A percentile compares a stretch with the other conserved stretches of the same genome.
phyloP scores from a whole-genome alignment of 495 filamentous ascomycete species.

The Halenospora varia region DNA sequence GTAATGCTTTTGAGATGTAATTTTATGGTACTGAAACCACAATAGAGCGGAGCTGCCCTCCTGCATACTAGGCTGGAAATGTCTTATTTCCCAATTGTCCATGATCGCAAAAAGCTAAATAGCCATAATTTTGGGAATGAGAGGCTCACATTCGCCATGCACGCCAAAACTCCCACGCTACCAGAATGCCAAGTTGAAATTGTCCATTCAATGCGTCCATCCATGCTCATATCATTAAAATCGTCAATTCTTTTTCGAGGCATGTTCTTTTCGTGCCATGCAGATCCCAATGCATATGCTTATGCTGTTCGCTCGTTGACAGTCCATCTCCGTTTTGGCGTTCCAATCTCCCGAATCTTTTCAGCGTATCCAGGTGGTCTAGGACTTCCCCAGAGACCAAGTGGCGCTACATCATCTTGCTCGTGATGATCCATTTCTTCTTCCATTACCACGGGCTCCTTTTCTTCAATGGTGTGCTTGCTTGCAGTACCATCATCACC shows the following conservation, averaged over 20 bases:
- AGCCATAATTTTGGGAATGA: too few species aligned
- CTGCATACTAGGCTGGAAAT: too few species aligned
- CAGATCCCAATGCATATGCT: background rate
- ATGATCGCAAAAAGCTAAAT: too few species aligned
- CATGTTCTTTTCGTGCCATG: constrained; percentile 25
- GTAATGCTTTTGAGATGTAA: too few species aligned
- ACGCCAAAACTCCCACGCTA: too few species aligned
- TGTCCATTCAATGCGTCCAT: background rate
- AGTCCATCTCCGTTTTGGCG: constrained; percentile 27
- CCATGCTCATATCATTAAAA: background rate
- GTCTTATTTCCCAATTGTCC: too few species aligned
- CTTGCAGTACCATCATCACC: constrained; percentile 15
- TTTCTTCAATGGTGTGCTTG: constrained; percentile 6
- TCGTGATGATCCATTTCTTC: constrained; percentile 10
- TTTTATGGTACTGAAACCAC: too few species aligned
- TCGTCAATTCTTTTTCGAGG: background rate
- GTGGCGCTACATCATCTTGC: constrained; percentile 24
- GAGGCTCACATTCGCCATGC: too few species aligned
- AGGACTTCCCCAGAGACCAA: constrained; percentile 25
- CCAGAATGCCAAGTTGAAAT: constrained; percentile 5
- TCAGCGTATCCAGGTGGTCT: constrained; percentile 20
- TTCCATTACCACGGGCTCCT: background rate
- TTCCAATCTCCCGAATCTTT: constrained; percentile 16
- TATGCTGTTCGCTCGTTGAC: constrained; percentile 27
- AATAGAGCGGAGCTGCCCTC: too few species aligned